Conservation (phyloP, 78 protist species). For the Dictyostelium firmibasis region DNA sequence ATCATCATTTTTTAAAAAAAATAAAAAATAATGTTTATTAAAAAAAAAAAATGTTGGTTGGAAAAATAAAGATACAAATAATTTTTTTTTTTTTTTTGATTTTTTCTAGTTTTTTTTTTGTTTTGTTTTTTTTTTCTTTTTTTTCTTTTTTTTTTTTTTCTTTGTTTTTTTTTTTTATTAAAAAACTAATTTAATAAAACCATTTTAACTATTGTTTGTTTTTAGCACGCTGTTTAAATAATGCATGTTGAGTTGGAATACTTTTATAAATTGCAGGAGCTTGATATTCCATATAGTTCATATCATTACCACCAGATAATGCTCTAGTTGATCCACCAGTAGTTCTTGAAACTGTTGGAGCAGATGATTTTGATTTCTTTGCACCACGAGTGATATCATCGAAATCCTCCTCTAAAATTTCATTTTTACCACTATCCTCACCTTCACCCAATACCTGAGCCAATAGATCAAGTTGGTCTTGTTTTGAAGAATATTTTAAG, state of each 20-base stretch:
- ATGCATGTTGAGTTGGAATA: conserved; percentile 12
- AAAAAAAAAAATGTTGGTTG: too few relatives aligned
- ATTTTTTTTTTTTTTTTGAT: too few relatives aligned
- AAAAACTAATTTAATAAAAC: background rate
- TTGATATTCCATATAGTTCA: conserved; percentile 59
- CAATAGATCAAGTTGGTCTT: conserved; percentile 43
- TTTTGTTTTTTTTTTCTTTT: background rate
- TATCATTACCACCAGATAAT: conserved; percentile 27
- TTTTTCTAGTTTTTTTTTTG: too few relatives aligned
- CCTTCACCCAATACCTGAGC: conserved; percentile 58
- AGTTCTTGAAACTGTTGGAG: conserved; percentile 12
- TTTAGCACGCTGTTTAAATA: conserved; percentile 4
- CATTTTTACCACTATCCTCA: conserved; percentile 57
- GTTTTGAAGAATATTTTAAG: conserved; percentile 37
- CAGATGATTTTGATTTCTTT: background rate
- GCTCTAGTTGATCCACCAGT: conserved; percentile 17
- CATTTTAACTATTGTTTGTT: background rate
- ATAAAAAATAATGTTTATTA: too few relatives aligned
- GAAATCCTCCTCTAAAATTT: conserved; percentile 65
- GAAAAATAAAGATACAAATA: too few relatives aligned
- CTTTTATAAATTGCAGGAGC: background rate
- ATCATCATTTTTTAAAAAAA: too few relatives aligned
- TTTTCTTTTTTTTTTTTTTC: background rate
- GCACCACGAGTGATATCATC: conserved; percentile 57
- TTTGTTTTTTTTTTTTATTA: background rate